These are phyloP conservation scores for Fusarium succisae DNA, from an alignment of 2,329 filamentous ascomycete species.

Conservation along the genomic window DNA sequence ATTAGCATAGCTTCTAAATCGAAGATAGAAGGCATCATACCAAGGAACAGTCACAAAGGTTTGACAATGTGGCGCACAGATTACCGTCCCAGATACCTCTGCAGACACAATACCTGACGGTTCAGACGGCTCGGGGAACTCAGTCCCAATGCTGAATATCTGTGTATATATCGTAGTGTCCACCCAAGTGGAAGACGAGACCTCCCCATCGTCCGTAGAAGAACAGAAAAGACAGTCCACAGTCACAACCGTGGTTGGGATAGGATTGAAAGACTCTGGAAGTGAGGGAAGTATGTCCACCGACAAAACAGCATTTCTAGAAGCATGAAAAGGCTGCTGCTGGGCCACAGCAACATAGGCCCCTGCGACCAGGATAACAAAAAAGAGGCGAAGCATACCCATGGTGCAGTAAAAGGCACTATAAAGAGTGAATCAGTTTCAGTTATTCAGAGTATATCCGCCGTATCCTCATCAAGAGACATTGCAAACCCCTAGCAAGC, in stretches of 20 bases:
- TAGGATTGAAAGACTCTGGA: not conserved
- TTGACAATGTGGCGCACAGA: slow-evolving; percentile 34
- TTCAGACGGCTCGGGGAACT: not conserved
- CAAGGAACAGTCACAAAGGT: slow-evolving; percentile 34
- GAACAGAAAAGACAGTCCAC: slow-evolving; percentile 34
- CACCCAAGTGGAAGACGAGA: not conserved
- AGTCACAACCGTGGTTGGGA: slow-evolving; percentile 16
- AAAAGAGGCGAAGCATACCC: slow-evolving; percentile 23
- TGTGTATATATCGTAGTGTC: not conserved
- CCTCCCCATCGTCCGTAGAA: not conserved
- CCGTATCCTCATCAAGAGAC: slow-evolving; percentile 7
- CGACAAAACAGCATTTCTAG: slow-evolving; percentile 14
- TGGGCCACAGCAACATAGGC: not conserved
- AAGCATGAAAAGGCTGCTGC: not conserved
- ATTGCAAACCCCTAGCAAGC: not conserved
- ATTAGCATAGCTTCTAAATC: not conserved
- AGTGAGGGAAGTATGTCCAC: slow-evolving; percentile 16
- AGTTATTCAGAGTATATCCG: slow-evolving; percentile 7
- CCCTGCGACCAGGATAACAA: slow-evolving; percentile 21
- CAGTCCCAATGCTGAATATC: not conserved
- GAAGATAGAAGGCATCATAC: slow-evolving; percentile 9
- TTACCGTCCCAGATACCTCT: slow-evolving; percentile 23
- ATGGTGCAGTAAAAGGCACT: slow-evolving; percentile 25
- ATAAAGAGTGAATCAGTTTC: slow-evolving; percentile 30
- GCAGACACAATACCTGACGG: not conserved